phyloP scores from a whole-genome alignment of 1,284 basidiomycete genomes.

The Kalmanozyma brasiliensis region DNA sequence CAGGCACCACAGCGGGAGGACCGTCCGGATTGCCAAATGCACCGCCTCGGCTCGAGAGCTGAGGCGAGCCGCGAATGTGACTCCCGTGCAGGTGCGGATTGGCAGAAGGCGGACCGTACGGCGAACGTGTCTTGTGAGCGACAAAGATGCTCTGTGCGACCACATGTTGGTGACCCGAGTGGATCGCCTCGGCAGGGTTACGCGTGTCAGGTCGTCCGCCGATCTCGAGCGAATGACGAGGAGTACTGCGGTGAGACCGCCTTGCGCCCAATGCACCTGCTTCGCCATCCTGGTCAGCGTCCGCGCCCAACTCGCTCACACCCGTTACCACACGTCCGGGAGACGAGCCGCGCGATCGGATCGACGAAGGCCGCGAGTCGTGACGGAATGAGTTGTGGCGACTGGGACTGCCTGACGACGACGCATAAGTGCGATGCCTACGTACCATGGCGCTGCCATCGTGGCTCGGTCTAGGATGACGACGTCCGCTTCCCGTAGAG shows the following conservation, averaged over 20 bases:
- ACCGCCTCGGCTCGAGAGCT: background rate
- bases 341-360: constrained; percentile 44
- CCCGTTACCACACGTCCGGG: constrained; percentile 30
- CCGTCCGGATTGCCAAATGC: background rate
- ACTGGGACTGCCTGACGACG: constrained; percentile 46
- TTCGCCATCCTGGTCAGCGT: constrained; percentile 14
- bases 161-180: constrained; percentile 16
- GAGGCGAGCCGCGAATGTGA: constrained; percentile 19
- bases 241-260: constrained; percentile 35
- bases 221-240: constrained; percentile 39
- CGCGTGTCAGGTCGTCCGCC: constrained; percentile 22
- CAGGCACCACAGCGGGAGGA: constrained; percentile 1
- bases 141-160: constrained; percentile 55
- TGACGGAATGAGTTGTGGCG: constrained; percentile 34
- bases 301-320: constrained; percentile 23
- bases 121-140: constrained; percentile 57
- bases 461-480: constrained; percentile 40
- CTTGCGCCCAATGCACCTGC: constrained; percentile 8
- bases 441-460: constrained; percentile 57
- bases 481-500: constrained; percentile 48
- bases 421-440: constrained; percentile 49
- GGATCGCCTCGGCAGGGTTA: constrained; percentile 9
- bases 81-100: constrained; percentile 49
- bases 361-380: constrained; percentile 42
- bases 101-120: constrained; percentile 61